Evolutionary conservation across 176 grass and related monocot species (phyloP), one percentile per base, ranked within the genome.

Genomic region (Phoenix roebelenii): DNA sequence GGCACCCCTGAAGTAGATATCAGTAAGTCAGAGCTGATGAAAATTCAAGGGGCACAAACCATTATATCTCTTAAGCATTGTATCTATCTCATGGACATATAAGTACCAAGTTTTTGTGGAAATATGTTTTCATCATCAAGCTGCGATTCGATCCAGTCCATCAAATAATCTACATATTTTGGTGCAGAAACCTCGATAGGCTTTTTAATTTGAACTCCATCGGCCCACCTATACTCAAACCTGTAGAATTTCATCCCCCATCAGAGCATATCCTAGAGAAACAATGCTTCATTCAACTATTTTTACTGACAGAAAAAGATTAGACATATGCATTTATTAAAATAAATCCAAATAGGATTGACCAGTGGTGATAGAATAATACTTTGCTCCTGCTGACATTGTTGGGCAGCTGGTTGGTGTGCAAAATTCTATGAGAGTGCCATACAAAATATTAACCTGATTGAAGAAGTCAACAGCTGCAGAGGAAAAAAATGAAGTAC

Each of bases 381-480:
- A 97, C 92, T 79, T 92, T 83, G 87, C 60, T 61, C 93, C 87
- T 22, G 93, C 93, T 57, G 93, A 83, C 93, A 98, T 98, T 44
- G 76, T 88, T 14, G 84, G 73, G 78, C 93, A 98, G 56, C 80
- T 92, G 59, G 81, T 64, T 70, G 84, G 63, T 18, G 93, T 98
- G 81, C 93, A 98, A 55, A 92, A 98, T 61, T 98, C 93, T 66
- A 82, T 75, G 22, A 98, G 72, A 50, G 93, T 98, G 72, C 87
- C 84, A 25, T 78, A 91, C 59, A 98, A 76, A 48, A 98, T 60
- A 76, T 80, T 98, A 28, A 88, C 84, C 79, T 98, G 93, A 54
- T 88, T 98, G 82, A 98, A 98, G 70, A 98, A 98, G 57, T 98
- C 93, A 58, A 91, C 87, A 50, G 87, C 93, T 97, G 84, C 62